Base-by-base conservation (phyloP, 768 basidiomycete genomes). In the Daedaleopsis nitida region DNA sequence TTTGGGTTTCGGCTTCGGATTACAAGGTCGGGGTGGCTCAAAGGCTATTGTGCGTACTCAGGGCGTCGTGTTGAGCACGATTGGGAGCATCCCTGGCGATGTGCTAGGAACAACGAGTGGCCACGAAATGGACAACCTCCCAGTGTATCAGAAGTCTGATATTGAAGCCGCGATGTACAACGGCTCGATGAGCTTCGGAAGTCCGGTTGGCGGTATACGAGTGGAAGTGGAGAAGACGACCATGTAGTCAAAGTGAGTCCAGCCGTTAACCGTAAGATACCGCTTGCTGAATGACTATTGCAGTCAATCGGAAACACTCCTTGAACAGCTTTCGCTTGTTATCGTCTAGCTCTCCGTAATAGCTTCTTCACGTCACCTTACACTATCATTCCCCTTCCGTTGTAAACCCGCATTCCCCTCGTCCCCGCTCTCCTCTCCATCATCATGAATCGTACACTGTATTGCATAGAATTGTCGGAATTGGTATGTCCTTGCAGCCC, bases 201-300 rank as follows among this genome's bases (percentile, higher is more conserved):
- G 65, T 58, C 65, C 61, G 14, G 66, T 69, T 17, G 66, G 65
- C 23, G 71, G 72, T 6, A 73, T 73, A 35, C 58, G 72, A 52
- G 70, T 73, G 21, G 71, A 73, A 27, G 70, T 73, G 21, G 71
- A 73, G 66, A 72, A 70, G 65, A 72, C 71, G 32, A 70, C 71
- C 39, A 72, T 70, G 72, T 71, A 49, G 38, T 59, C 21, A 14
- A 14, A 49, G 47, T 49, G 47, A 49, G 47, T 49, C 2, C 47
- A 1, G 10, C 47, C 12, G 11, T 10, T 49, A 8, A 11, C 19
- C 12, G n/a, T 10, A 24, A 8, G 19, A 2, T 10, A 21, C 12
- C 14, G 23, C 9, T 23, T 10, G 21, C 47, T 49, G 47, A 49
- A 8, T 4, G 11, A 21, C 4, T 17, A 11, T n/a, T 5, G n/a